Evolutionary conservation across 1,284 basidiomycete genomes (phyloP), one percentile per base, ranked within the genome.

Genomic region (Tilletia setariae): DNA sequence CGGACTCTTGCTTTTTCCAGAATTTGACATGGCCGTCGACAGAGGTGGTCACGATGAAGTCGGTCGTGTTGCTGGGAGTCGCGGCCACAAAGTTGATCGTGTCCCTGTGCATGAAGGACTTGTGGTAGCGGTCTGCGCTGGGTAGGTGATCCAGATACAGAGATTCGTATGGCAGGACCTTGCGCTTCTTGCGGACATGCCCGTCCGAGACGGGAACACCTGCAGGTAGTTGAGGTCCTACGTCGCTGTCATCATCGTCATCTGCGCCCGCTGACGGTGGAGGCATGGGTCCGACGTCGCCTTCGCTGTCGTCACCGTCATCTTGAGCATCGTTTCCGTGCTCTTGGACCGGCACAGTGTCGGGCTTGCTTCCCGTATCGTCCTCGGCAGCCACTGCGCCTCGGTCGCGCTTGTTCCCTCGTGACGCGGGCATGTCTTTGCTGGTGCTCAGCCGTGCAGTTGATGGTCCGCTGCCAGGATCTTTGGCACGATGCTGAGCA

Each of bases 81-180:
- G 80, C 73, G 23, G 90, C 88, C 64, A 90, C 90, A 78, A 91
- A 94, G 82, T 93, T 95, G 74, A 98, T 87, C 21, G 89, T 88
- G 77, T 98, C 95, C 65, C 94, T 86, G 84, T 99, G 96, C 96
- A 98, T 98, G 84, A 98, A 96, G 70, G 92, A 94, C 85, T 95
- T 94, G 85, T 90, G 90, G 84, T 98, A 99, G 75, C 96, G 89
- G 80, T 97, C 92, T 64, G 93, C 89, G 77, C 89, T 89, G 1
- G 96, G 96, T 32, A 99, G 85, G 83, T 95, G 92, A 62, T 93
- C 91, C 61, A 98, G 87, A 84, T 92, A 98, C 35, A 97, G 86
- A 73, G 88, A 87, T 85, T 91, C 90, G 75, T 92, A 89, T 1
- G 89, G 88, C 11, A 92, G 85, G 15, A 90, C 89, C 88, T 42